Conservation (phyloP, 2,329 filamentous ascomycete species). For the Sclerotinia sclerotiorum region DNA sequence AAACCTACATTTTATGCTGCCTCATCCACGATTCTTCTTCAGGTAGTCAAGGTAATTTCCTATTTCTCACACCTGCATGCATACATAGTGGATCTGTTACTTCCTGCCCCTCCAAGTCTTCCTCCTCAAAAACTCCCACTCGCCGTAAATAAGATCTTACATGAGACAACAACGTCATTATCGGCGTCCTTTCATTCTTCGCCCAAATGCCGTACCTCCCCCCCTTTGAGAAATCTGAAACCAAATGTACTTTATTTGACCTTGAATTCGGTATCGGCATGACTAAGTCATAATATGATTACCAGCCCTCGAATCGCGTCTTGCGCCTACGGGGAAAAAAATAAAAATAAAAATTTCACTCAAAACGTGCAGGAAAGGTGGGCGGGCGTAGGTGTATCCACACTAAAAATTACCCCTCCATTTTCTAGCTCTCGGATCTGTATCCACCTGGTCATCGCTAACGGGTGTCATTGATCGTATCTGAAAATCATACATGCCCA, state of each 20-base stretch:
- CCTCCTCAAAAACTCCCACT: neutral
- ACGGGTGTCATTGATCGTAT: neutral
- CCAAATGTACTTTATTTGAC: neutral
- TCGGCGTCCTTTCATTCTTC: neutral
- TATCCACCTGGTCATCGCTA: constrained; percentile 8
- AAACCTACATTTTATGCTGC: neutral
- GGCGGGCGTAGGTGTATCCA: constrained; percentile 3
- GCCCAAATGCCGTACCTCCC: neutral
- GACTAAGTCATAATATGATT: neutral
- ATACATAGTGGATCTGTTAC: neutral
- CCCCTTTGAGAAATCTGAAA: neutral
- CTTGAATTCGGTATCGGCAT: neutral
- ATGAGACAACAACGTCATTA: neutral
- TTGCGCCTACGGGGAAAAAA: constrained; percentile 1
- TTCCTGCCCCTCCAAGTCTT: neutral
- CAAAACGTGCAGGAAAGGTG: neutral
- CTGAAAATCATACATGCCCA: neutral
- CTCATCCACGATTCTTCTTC: neutral
- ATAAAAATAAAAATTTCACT: neutral
- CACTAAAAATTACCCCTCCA: constrained; percentile 8
- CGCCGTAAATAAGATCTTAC: neutral
- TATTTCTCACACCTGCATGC: constrained; percentile 8
- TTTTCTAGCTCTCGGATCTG: neutral
- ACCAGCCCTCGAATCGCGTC: neutral
- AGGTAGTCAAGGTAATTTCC: neutral